Evolutionary conservation across 345 rosid species (phyloP), one percentile per base, ranked within the genome.

Genomic region (Lepidium didymum): DNA sequence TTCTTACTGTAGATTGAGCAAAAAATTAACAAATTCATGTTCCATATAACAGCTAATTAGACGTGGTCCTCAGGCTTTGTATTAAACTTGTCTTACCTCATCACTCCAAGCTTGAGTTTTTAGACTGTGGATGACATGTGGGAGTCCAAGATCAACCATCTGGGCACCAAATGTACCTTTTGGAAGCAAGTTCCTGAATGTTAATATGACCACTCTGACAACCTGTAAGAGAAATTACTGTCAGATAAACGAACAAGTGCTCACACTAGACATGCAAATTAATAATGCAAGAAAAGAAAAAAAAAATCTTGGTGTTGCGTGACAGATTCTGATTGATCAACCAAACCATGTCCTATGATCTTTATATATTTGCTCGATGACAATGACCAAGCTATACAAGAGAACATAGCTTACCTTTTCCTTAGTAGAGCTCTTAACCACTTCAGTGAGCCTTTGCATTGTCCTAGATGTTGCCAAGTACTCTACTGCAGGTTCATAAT

Each of bases 91-190:
- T 73, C 77, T 86, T 73, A 88, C 98, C 94, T 93, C 98, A 55
- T 93, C 98, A 78, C 92, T 90, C 98, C 98, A 93, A 58, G 98
- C 96, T 77, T 93, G 97, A 7, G 96, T 67, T 80, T 90, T 90
- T 64, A 93, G 81, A 82, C 84, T 88, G 77, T 88, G 90, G 69
- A 93, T 90, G 69, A 87, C 74, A 76, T 93, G 98, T 54, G 88
- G 96, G 73, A 93, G 83, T 51, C 97, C 96, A 74, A 90, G 89
- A 74, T 90, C 97, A 62, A 93, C 96, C 98, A 93, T 93, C 79
- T 82, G 96, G 64, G 94, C 92, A 77, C 95, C 97, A 80, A 91
- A 87, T 56, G 87, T 80, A 62, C 85, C 97, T 82, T 82, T 88
- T 18, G 89, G 83, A 49, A 90, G 85, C 86, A 93, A 79, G 82